phyloP scores from a whole-genome alignment of 768 basidiomycete species.

The Calvatia gigantea region DNA sequence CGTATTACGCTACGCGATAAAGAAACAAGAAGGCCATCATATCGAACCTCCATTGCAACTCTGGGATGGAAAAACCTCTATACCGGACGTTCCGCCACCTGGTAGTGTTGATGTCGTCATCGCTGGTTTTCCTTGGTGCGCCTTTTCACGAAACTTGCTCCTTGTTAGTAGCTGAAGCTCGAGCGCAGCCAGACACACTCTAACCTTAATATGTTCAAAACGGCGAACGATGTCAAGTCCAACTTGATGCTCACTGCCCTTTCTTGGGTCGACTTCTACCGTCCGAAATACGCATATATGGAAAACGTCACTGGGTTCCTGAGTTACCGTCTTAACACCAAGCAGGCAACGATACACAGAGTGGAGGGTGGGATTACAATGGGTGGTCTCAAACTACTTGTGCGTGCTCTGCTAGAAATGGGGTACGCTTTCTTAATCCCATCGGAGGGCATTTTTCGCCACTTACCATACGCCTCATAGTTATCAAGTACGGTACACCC shows the following conservation, averaged over 20 bases:
- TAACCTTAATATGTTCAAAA: slow-evolving; percentile 64
- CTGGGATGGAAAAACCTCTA: slow-evolving; percentile 28
- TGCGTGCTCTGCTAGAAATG: slow-evolving; percentile 61
- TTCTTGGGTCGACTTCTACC: slow-evolving; percentile 45
- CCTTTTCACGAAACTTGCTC: neutral
- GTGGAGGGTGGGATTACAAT: slow-evolving; percentile 63
- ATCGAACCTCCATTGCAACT: slow-evolving; percentile 37
- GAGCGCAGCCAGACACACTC: slow-evolving; percentile 58
- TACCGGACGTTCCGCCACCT: slow-evolving; percentile 46
- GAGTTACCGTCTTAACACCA: slow-evolving; percentile 36
- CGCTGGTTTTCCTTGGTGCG: slow-evolving; percentile 76
- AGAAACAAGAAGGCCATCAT: slow-evolving; percentile 39
- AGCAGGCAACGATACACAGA: slow-evolving; percentile 36
- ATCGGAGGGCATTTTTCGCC: neutral
- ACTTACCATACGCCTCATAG: slow-evolving; percentile 21
- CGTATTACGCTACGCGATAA: slow-evolving; percentile 56
- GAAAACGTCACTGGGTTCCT: slow-evolving; percentile 57
- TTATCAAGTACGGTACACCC: slow-evolving; percentile 49
- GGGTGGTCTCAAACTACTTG: slow-evolving; percentile 71
- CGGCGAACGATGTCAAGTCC: slow-evolving; percentile 63
- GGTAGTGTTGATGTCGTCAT: slow-evolving; percentile 59
- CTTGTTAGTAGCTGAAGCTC: neutral
- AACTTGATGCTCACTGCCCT: slow-evolving; percentile 63
- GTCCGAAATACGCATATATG: slow-evolving; percentile 40
- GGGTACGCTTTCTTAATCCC: slow-evolving; percentile 36